These are phyloP conservation scores for Dothistroma septosporum DNA, from an alignment of 2,329 filamentous ascomycete genomes.

Conservation along the genomic window DNA sequence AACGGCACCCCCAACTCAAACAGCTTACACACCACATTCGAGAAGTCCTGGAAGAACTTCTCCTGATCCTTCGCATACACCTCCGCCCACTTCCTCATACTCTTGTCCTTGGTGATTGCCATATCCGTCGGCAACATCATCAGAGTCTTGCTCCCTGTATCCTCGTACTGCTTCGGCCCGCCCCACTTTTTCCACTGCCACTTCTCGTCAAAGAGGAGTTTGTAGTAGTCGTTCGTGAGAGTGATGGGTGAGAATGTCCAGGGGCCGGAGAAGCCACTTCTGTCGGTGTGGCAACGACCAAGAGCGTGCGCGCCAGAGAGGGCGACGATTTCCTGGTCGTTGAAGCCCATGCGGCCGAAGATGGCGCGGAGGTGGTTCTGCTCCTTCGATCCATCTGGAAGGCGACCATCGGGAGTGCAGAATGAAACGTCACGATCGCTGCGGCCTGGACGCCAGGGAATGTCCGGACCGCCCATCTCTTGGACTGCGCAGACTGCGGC, in stretches of 20 bases:
- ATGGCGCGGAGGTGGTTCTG: slow-evolving; percentile 81
- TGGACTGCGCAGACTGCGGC: slow-evolving; percentile 80
- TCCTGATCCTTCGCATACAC: slow-evolving; percentile 89
- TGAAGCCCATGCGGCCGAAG: slow-evolving; percentile 96
- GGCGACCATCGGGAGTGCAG: slow-evolving; percentile 91
- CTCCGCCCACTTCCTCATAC: slow-evolving; percentile 74
- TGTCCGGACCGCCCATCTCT: slow-evolving; percentile 85
- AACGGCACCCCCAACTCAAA: slow-evolving; percentile 96
- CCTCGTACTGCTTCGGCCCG: slow-evolving; percentile 85
- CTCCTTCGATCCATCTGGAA: slow-evolving; percentile 76
- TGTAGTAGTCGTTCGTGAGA: slow-evolving; percentile 93
- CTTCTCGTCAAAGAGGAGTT: slow-evolving; percentile 82
- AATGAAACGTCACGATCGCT: slow-evolving; percentile 70
- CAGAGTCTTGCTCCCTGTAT: slow-evolving; percentile 77
- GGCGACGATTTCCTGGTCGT: slow-evolving; percentile 94
- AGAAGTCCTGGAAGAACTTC: slow-evolving; percentile 90
- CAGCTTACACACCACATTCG: slow-evolving; percentile 70
- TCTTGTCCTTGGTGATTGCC: slow-evolving; percentile 81
- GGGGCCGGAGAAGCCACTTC: slow-evolving; percentile 81
- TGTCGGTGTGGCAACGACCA: slow-evolving; percentile 83
- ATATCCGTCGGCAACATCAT: slow-evolving; percentile 98
- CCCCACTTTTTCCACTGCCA: slow-evolving; percentile 91
- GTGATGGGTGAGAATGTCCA: slow-evolving; percentile 92
- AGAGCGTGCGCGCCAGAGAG: slow-evolving; percentile 80
- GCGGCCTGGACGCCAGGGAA: slow-evolving; percentile 87